These are phyloP conservation scores for Mortierella antarctica DNA, from an alignment of 192 early-diverging fungal species.

Conservation along the genomic window DNA sequence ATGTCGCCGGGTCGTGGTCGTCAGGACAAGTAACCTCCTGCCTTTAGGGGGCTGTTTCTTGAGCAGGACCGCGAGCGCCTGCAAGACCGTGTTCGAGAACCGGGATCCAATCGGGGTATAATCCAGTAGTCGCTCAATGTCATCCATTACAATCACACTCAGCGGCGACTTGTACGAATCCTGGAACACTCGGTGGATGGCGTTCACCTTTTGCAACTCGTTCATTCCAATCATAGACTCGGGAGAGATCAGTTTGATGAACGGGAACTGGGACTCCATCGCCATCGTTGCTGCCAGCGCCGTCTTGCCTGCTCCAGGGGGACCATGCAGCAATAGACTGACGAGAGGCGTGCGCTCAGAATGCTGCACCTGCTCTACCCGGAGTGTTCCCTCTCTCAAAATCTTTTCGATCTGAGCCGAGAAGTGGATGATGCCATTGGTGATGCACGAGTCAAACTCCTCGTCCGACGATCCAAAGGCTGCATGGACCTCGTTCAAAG, in stretches of 20 bases:
- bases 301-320: constrained; percentile 91
- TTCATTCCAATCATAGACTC: constrained; percentile 94
- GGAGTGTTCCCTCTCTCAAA: constrained; percentile 66
- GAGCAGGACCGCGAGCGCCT: constrained; percentile 92
- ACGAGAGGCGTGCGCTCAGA: constrained; percentile 89
- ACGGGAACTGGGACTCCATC: constrained; percentile 90
- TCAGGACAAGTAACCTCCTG: constrained; percentile 88
- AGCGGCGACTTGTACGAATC: constrained; percentile 97
- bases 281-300: constrained; percentile 97
- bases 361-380: constrained; percentile 80
- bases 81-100: constrained; percentile 93
- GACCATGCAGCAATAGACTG: constrained; percentile 87
- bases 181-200: constrained; percentile 94
- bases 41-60: constrained; percentile 92
- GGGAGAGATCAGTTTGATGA: constrained; percentile 97
- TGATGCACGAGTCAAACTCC: constrained; percentile 86
- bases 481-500: constrained; percentile 92
- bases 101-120: constrained; percentile 96
- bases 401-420: constrained; percentile 59
- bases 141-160: constrained; percentile 94
- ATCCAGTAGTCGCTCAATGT: constrained; percentile 91
- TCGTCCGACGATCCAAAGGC: constrained; percentile 95
- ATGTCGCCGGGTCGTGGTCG: constrained; percentile 84
- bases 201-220: constrained; percentile 84
- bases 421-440: constrained; percentile 90